Conservation (phyloP, 2,329 filamentous ascomycete genomes). For the Cladosporium sphaerospermum region DNA sequence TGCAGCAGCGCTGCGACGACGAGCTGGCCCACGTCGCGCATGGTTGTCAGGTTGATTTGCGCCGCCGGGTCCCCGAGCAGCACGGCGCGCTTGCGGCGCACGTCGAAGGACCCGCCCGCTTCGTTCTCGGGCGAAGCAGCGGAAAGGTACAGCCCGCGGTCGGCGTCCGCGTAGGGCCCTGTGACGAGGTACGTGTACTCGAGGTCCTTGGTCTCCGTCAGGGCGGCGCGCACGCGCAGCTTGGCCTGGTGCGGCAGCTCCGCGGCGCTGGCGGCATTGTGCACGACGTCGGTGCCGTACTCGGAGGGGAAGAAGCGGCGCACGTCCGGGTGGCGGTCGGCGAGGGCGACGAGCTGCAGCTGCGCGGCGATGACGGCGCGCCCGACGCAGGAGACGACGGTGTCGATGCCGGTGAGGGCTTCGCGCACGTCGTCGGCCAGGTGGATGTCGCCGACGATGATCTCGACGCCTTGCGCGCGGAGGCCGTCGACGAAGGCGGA, state of each 20-base stretch:
- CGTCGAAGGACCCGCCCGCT: constrained; percentile 54
- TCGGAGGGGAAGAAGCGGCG: constrained; percentile 63
- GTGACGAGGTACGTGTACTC: constrained; percentile 64
- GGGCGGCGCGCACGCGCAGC: constrained; percentile 58
- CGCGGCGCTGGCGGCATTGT: constrained; percentile 44
- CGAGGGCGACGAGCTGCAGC: constrained; percentile 55
- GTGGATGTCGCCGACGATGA: constrained; percentile 52
- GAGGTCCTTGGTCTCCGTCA: constrained; percentile 49
- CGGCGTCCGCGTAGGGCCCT: constrained; percentile 57
- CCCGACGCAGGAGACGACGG: constrained; percentile 59
- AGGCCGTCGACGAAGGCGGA: constrained; percentile 41
- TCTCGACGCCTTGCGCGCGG: constrained; percentile 43
- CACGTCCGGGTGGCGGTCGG: constrained; percentile 48
- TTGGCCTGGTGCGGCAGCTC: constrained; percentile 67
- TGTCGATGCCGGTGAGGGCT: constrained; percentile 57
- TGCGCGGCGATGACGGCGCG: constrained; percentile 57
- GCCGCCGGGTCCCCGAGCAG: constrained; percentile 58
- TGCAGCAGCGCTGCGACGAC: constrained; percentile 57
- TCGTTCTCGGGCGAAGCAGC: constrained; percentile 33
- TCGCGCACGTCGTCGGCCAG: constrained; percentile 47
- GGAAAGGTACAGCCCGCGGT: constrained; percentile 45
- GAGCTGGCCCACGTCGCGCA: constrained; percentile 64
- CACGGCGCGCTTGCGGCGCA: constrained; percentile 50
- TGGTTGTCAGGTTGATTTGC: constrained; percentile 61
- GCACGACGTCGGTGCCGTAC: constrained; percentile 60